phyloP scores from a whole-genome alignment of 441 rosid species.

The Syzygium syzygioides region DNA sequence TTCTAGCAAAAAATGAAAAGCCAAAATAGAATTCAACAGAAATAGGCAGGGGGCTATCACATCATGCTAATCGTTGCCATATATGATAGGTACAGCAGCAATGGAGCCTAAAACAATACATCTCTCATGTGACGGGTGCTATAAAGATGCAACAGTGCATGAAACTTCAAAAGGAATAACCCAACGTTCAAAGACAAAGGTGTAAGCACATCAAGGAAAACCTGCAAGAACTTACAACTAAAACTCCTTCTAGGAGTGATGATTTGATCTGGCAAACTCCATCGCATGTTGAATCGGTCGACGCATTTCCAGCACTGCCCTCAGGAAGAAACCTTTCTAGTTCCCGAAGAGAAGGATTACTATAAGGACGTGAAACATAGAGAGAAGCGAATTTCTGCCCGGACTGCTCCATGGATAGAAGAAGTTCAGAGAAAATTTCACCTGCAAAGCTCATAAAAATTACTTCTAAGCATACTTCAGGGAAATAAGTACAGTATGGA shows the following conservation, averaged over 20 bases:
- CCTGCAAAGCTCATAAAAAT: constrained; percentile 32
- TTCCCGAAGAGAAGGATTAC: constrained; percentile 50
- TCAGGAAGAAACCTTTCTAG: constrained; percentile 83
- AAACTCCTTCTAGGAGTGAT: constrained; percentile 78
- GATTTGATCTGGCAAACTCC: constrained; percentile 84
- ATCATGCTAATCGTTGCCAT: background rate
- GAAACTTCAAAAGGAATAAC: background rate
- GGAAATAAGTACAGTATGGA: background rate
- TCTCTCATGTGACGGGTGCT: background rate
- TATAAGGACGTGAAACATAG: constrained; percentile 70
- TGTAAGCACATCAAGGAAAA: background rate
- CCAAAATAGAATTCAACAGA: background rate
- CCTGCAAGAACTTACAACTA: constrained; percentile 62
- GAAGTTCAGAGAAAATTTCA: constrained; percentile 56
- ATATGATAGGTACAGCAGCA: background rate
- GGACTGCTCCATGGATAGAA: constrained; percentile 51
- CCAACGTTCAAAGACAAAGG: background rate
- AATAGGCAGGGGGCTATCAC: background rate
- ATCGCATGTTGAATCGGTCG: constrained; percentile 41
- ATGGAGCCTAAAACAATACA: background rate
- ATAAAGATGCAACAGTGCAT: background rate
- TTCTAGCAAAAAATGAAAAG: background rate
- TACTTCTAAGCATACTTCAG: background rate
- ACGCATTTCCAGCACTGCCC: constrained; percentile 33
- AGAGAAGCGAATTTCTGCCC: constrained; percentile 70